Base-by-base conservation (phyloP, 345 rosid genomes). In the Populus alba region DNA sequence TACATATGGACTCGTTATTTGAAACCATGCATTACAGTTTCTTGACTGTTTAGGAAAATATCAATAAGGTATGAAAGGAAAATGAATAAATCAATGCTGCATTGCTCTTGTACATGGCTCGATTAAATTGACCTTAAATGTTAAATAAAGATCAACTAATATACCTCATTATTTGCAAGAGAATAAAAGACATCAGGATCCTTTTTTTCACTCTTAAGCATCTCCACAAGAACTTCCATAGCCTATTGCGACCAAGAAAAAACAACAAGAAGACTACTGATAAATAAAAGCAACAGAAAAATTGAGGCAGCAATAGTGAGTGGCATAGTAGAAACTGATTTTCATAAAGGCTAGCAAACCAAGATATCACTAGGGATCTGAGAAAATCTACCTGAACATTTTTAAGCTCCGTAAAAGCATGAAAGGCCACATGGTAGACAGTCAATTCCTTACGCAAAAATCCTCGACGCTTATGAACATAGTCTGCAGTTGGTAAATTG, bases 401-500 rank as follows among this genome's bases (percentile, higher is more conserved):
- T 81, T 77, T 83, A 38, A 94, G 89, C 53, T 92, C 91, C n/a
- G 97, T 98, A 83, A 87, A 90, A 73, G 99, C 98, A 80, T 85
- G 87, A 80, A 90, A 83, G 27, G 99, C 99, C 76, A 87, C 91
- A 80, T 96, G 97, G 82, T 87, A 90, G 31, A 94, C 92, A 38
- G 97, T 89, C 68, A 94, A 78, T 70, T 82, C 86, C 84, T 85
- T 88, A 74, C 37, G 83, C 70, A 96, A 29, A 87, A 94, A 94
- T 78, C 92, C 87, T 76, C 87, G 86, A 27, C 88, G 87, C 85
- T 97, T 84, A 66, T 84, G 78, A 74, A 85, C 77, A 81, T 88
- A 91, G 35, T 92, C 97, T 55, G 93, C 97, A 11, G 98, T 92
- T 13, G 95, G 94, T 81, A 91, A 79, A 85, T 91, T 92, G 81